A percentile compares a stretch with the other conserved stretches of the same genome.
Evolutionary conservation across 2,329 filamentous ascomycete genomes (phyloP).

Genomic region (Microsporum audouinii): DNA sequence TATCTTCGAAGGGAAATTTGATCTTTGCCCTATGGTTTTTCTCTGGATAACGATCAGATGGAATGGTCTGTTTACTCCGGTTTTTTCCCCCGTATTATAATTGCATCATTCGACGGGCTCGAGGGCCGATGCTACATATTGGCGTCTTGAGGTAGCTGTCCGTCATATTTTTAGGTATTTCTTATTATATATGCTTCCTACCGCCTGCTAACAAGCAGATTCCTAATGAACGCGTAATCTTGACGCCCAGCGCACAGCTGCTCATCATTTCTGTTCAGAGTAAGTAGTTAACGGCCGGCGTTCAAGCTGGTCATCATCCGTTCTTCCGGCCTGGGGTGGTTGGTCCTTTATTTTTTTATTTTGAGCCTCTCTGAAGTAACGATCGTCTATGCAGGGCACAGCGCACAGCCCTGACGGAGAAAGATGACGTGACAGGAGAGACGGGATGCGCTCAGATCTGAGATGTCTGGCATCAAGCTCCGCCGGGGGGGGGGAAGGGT

Average conservation of each 20-base stretch:
- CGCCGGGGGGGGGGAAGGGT: not conserved
- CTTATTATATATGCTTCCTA: not conserved
- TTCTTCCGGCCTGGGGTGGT: not conserved
- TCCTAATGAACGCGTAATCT: conserved; percentile 2
- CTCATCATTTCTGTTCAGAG: not conserved
- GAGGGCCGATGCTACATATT: not conserved
- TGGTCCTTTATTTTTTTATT: not conserved
- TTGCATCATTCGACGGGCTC: not conserved
- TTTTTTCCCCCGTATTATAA: not conserved
- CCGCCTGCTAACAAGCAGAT: not conserved
- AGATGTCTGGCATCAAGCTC: not conserved
- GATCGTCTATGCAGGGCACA: not conserved
- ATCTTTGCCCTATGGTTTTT: not conserved
- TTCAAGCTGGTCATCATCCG: not conserved
- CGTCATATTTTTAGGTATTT: not conserved
- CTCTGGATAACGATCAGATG: too few relatives aligned
- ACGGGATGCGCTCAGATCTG: not conserved
- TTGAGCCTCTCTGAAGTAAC: not conserved
- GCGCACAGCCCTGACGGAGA: not conserved
- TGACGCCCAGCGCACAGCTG: not conserved
- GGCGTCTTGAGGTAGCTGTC: not conserved
- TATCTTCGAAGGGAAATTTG: not conserved
- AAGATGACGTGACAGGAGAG: not conserved
- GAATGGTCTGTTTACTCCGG: not conserved
- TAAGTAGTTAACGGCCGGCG: not conserved